Conservation (phyloP, 768 basidiomycete genomes). For the Chiua virens region DNA sequence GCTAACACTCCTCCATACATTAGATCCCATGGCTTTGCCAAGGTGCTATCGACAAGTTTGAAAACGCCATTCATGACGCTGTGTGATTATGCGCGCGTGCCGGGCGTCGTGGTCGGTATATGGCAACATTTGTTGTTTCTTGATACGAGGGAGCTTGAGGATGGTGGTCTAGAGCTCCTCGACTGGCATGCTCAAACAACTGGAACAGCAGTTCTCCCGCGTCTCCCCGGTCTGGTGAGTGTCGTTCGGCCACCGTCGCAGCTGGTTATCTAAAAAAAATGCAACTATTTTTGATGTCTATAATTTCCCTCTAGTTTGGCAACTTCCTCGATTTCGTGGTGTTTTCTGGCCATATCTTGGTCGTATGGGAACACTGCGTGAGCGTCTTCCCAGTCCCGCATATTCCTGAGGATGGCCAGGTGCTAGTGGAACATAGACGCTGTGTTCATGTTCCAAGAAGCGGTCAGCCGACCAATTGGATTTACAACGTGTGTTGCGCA, state of each 20-base stretch:
- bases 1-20: background rate
- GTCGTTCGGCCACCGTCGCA: background rate
- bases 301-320: constrained; percentile 18
- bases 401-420: constrained; percentile 21
- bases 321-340: constrained; percentile 24
- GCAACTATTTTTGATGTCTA: background rate
- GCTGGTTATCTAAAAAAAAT: background rate
- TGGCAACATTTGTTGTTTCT: constrained; percentile 24
- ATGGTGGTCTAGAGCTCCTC: constrained; percentile 27
- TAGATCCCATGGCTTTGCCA: constrained; percentile 18
- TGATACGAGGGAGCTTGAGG: constrained; percentile 17
- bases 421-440: constrained; percentile 20
- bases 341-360: constrained; percentile 22
- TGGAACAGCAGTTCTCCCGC: constrained; percentile 26
- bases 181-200: constrained; percentile 27
- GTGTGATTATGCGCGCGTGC: constrained; percentile 23
- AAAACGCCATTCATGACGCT: constrained; percentile 22
- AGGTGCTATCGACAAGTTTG: constrained; percentile 17
- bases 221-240: constrained; percentile 22
- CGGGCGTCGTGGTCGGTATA: constrained; percentile 23
- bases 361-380: constrained; percentile 29
- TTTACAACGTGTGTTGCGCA: constrained; percentile 28
- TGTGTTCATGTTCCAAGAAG: constrained; percentile 29
- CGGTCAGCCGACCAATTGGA: constrained; percentile 21
- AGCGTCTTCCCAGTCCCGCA: constrained; percentile 27